These are phyloP conservation scores for Boletus eberwhitei DNA, from an alignment of 768 basidiomycete species.

Conservation along the genomic window DNA sequence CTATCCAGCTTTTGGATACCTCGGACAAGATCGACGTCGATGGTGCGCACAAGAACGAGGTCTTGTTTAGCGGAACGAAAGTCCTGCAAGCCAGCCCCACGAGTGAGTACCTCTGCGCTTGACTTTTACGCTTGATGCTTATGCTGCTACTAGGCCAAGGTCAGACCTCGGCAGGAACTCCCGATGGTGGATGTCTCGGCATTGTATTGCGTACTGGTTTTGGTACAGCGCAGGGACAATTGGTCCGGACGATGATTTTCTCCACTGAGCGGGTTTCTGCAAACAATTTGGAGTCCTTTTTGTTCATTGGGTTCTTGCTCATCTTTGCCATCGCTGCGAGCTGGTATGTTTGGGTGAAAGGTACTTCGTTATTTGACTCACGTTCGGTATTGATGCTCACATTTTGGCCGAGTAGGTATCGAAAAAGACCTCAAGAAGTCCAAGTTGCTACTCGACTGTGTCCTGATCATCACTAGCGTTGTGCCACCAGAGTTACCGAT, in stretches of 20 bases:
- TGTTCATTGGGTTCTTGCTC: constrained; percentile 97
- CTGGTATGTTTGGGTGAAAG: constrained; percentile 98
- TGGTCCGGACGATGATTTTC: constrained; percentile 99
- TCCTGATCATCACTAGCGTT: constrained; percentile 94
- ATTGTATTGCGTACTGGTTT: constrained; percentile 94
- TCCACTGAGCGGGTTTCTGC: constrained; percentile 95
- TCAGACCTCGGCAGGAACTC: constrained; percentile 55
- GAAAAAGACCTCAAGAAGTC: constrained; percentile 92
- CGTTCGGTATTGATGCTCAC: constrained; percentile 2
- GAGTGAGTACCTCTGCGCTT: constrained; percentile 28
- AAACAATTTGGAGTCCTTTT: constrained; percentile 92
- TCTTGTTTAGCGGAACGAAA: constrained; percentile 97
- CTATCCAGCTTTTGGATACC: constrained; percentile 78
- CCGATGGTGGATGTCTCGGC: constrained; percentile 90
- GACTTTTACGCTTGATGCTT: not conserved
- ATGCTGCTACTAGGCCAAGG: constrained; percentile 23
- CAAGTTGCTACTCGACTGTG: constrained; percentile 91
- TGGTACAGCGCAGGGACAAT: constrained; percentile 94
- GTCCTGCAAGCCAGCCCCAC: constrained; percentile 71
- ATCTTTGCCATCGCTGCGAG: constrained; percentile 97
- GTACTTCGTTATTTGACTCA: constrained; percentile 37
- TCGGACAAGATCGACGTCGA: constrained; percentile 81
- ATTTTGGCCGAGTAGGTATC: constrained; percentile 52
- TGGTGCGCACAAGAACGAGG: constrained; percentile 78
- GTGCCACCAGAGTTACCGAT: constrained; percentile 98